Conservation (phyloP, 148 eudicot genomes). For the Spergularia marina region DNA sequence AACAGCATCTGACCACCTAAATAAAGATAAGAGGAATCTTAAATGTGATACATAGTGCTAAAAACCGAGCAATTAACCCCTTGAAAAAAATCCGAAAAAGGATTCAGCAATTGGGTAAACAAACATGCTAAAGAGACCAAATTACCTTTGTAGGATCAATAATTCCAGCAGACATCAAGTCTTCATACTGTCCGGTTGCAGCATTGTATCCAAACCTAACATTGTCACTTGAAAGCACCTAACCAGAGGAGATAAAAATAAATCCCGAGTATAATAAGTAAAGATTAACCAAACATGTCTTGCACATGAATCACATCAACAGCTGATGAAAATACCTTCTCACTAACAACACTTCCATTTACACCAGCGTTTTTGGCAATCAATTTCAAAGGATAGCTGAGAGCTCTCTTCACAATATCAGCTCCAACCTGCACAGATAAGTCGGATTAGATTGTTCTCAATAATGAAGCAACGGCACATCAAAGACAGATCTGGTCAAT, state of each 20-base stretch:
- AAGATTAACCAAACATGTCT: not conserved
- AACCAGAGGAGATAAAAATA: not conserved
- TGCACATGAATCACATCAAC: not conserved
- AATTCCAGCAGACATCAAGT: conserved; percentile 87
- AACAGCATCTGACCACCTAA: conserved; percentile 89
- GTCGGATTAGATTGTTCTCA: not conserved
- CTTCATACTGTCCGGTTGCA: conserved; percentile 85
- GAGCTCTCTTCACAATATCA: conserved; percentile 87
- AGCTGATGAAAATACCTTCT: conserved; percentile 52
- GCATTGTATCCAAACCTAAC: conserved; percentile 81
- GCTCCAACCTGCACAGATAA: conserved; percentile 76
- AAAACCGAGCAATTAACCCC: too few relatives aligned
- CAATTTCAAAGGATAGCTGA: conserved; percentile 84
- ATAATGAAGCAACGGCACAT: not conserved
- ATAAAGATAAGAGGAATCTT: not conserved
- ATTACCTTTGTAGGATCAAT: conserved; percentile 92
- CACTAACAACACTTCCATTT: conserved; percentile 93
- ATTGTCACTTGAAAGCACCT: conserved; percentile 73
- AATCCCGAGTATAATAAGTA: not conserved
- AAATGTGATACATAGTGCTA: not conserved
- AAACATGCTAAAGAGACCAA: not conserved
- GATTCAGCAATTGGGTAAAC: not conserved
- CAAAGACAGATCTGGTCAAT: too few relatives aligned
- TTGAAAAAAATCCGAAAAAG: too few relatives aligned
- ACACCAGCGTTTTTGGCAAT: conserved; percentile 98